Conservation (phyloP, 2,329 filamentous ascomycete species). For the Gyromitra esculenta region DNA sequence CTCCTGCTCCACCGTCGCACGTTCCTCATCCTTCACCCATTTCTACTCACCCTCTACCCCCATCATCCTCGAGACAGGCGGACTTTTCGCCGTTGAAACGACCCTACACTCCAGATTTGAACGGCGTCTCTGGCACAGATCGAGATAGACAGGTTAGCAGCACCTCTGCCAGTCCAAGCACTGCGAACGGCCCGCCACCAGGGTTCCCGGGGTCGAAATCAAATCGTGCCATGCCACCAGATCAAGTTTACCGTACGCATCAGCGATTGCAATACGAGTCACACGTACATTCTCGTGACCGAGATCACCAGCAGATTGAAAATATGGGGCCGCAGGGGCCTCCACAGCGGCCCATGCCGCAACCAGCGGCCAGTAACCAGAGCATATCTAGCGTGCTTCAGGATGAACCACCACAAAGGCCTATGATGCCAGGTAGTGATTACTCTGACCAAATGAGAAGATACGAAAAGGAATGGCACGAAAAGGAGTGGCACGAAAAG, state of each 20-base stretch:
- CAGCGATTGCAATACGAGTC: slow-evolving; percentile 43
- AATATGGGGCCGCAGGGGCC: slow-evolving; percentile 44
- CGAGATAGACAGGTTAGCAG: slow-evolving; percentile 51
- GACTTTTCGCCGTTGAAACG: slow-evolving; percentile 58
- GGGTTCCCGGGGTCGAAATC: slow-evolving; percentile 43
- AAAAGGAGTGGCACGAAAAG: slow-evolving; percentile 60
- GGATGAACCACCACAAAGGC: slow-evolving; percentile 47
- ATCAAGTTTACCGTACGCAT: slow-evolving; percentile 47
- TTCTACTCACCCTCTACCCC: slow-evolving; percentile 64
- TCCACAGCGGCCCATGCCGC: slow-evolving; percentile 50
- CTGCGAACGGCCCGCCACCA: slow-evolving; percentile 40
- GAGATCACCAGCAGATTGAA: slow-evolving; percentile 42
- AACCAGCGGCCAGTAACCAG: slow-evolving; percentile 43
- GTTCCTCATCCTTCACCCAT: slow-evolving; percentile 63
- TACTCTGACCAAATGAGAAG: slow-evolving; percentile 58
- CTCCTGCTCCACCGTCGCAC: slow-evolving; percentile 62
- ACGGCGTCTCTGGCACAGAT: slow-evolving; percentile 40
- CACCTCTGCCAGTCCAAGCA: slow-evolving; percentile 53
- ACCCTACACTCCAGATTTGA: slow-evolving; percentile 53
- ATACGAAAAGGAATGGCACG: slow-evolving; percentile 59
- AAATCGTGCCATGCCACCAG: slow-evolving; percentile 41
- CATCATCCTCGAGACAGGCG: slow-evolving; percentile 56
- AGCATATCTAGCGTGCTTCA: slow-evolving; percentile 48
- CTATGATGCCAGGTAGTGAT: slow-evolving; percentile 32
- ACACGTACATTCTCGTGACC: slow-evolving; percentile 31